Evolutionary conservation across 1,284 basidiomycete genomes (phyloP), one percentile per base, ranked within the genome.

Genomic region (Pseudozyma hubeiensis): DNA sequence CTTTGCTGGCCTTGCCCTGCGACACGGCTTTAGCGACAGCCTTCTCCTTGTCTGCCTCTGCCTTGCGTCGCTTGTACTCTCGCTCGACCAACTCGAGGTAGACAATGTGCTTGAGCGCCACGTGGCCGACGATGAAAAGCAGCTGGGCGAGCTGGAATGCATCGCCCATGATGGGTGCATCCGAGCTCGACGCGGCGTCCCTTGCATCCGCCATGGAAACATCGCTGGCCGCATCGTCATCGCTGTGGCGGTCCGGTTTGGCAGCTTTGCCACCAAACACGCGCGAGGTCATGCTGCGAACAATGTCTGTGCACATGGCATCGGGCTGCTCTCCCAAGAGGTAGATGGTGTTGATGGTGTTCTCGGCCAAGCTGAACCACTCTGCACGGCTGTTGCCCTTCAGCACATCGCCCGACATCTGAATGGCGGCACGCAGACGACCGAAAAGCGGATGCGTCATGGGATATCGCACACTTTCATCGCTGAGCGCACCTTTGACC

Each of bases 41-140:
- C 64, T 79, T 79, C 10, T 71, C 72, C 77, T 90, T 88, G 19
- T 88, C 90, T 64, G 89, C 91, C 82, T 93, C 93, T 58, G 96
- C 93, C 86, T 97, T 98, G 84, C 96, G 91, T 14, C 94, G 88
- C 86, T 99, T 99, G 90, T 93, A 92, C 84, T 99, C 96, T 40
- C 95, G 88, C 85, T 99, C 96, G n/a, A 98, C 92, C 45, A 97
- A 88, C 85, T 99, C 96, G 34, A 99, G 89, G 84, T 94, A 97
- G 29, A 97, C 94, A 60, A 98, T 93, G 71, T 99, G 94, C 85
- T 98, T 98, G 86, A 99, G 93, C 7, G 94, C 94, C 17, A 97
- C 92, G 84, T 99, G 96, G 0, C 96, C 97, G 6, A 97, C 94
- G 43, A 93, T 89, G 82, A 98, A 99, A 7, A 99, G 87, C 17